Conservation (phyloP, 2,329 filamentous ascomycete genomes). For the Blastomyces emzantsi region DNA sequence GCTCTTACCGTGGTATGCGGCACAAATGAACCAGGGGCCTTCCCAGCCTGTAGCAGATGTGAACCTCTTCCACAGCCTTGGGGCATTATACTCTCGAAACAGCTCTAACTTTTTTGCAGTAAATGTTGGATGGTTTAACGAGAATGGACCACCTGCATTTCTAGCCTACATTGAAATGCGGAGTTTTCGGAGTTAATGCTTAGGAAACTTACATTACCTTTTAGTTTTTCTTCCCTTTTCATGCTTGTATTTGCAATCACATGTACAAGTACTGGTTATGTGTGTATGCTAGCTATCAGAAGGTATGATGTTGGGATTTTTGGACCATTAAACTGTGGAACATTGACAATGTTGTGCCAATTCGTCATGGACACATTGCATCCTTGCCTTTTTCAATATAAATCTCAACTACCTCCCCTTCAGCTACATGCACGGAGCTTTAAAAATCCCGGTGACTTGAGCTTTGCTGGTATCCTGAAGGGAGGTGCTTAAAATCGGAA, state of each 20-base stretch:
- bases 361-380: neutral
- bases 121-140: neutral
- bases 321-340: neutral
- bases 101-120: neutral
- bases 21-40: neutral
- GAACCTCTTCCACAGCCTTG: neutral
- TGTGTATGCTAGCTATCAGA: neutral
- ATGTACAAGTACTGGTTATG: neutral
- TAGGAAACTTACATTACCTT: neutral
- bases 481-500: neutral
- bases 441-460: too few relatives aligned
- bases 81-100: neutral
- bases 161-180: neutral
- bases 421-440: neutral
- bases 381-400: neutral
- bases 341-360: neutral
- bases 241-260: neutral
- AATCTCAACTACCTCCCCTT: neutral
- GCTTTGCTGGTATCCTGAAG: neutral
- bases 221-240: neutral
- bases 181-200: neutral
- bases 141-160: too few relatives aligned
- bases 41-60: neutral
- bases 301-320: neutral
- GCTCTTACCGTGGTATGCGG: neutral